phyloP scores from a whole-genome alignment of 2,329 filamentous ascomycete species.

The Elsinoe perseae region DNA sequence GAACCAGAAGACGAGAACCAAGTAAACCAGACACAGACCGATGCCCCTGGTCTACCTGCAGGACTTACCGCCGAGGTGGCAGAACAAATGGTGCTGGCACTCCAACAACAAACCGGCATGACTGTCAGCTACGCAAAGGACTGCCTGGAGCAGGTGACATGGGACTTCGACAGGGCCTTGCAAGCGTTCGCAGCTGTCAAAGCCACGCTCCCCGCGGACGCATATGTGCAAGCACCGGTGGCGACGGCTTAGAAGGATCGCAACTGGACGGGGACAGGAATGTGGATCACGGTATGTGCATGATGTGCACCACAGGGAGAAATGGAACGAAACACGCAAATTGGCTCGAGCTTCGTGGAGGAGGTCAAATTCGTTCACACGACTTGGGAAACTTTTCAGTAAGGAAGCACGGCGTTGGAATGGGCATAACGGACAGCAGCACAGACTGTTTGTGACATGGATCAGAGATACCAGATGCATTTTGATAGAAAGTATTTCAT shows the following conservation, averaged over 20 bases:
- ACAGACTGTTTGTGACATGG: conserved; percentile 11
- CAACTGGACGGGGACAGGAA: not conserved
- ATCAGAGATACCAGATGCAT: conserved; percentile 11
- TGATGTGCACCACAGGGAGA: not conserved
- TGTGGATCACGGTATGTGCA: not conserved
- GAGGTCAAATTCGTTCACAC: not conserved
- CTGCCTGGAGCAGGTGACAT: conserved; percentile 70
- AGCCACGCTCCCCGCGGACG: conserved; percentile 42
- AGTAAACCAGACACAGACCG: conserved; percentile 31
- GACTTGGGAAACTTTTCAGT: not conserved
- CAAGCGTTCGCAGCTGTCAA: conserved; percentile 68
- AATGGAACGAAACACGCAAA: not conserved
- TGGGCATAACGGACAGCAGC: not conserved
- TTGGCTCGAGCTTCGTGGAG: not conserved
- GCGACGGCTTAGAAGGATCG: conserved; percentile 3
- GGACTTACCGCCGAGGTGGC: conserved; percentile 27
- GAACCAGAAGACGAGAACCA: conserved; percentile 32
- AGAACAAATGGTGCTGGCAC: conserved; percentile 57
- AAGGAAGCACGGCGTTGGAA: conserved; percentile 2
- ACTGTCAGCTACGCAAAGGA: conserved; percentile 68
- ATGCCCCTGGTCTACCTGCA: conserved; percentile 21
- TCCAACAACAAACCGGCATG: conserved; percentile 73
- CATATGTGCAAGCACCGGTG: conserved; percentile 27
- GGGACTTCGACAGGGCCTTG: conserved; percentile 71
- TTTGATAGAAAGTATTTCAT: conserved; percentile 3